phyloP scores from a whole-genome alignment of 2,329 filamentous ascomycete genomes.

The Orbilia javanica region DNA sequence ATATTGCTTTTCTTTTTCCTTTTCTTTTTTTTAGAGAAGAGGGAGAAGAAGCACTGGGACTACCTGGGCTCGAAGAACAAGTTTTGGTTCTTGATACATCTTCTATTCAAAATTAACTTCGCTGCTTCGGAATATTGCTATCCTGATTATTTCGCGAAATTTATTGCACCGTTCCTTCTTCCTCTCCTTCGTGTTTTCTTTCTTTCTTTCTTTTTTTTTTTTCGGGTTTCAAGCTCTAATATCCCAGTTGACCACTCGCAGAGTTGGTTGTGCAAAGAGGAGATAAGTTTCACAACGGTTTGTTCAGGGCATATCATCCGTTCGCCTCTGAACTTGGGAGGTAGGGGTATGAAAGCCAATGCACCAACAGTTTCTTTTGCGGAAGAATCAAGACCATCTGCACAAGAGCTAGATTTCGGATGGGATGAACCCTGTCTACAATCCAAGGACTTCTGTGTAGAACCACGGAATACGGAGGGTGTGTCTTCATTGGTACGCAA shows the following conservation, averaged over 20 bases:
- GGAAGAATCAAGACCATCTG: constrained; percentile 45
- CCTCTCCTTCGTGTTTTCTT: neutral
- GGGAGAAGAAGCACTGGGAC: neutral
- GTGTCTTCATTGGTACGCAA: neutral
- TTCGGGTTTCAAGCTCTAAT: constrained; percentile 20
- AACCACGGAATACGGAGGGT: constrained; percentile 46
- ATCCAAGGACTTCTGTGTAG: constrained; percentile 35
- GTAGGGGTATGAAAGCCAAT: constrained; percentile 43
- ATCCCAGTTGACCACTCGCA: constrained; percentile 23
- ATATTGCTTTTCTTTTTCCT: neutral
- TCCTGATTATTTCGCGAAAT: neutral
- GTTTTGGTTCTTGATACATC: neutral
- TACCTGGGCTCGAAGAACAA: neutral
- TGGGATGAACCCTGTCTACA: constrained; percentile 38
- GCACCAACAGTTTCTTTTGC: constrained; percentile 42
- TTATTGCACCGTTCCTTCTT: neutral
- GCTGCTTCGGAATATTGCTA: neutral
- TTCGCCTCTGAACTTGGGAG: constrained; percentile 47
- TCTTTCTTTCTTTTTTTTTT: neutral
- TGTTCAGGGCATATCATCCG: constrained; percentile 50
- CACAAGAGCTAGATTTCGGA: constrained; percentile 44
- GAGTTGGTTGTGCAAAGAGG: constrained; percentile 50
- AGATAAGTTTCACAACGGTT: constrained; percentile 53
- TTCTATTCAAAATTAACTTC: neutral
- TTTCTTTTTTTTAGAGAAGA: too few species aligned